Evolutionary conservation across 2,329 filamentous ascomycete species (phyloP).

Genomic region (Hymenoscyphus fraxineus): DNA sequence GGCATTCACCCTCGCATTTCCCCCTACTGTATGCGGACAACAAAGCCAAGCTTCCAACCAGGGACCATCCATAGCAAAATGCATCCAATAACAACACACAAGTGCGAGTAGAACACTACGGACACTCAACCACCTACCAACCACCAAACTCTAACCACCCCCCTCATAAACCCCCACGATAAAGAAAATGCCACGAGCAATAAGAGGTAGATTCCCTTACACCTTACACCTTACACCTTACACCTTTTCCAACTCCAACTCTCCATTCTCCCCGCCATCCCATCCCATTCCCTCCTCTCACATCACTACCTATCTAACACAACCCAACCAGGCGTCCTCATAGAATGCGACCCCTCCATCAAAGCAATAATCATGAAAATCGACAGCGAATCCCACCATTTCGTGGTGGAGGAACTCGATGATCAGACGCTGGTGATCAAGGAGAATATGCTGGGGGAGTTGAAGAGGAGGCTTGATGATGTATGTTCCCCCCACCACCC

Average conservation of each 20-base stretch:
- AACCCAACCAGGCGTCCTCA: constrained; percentile 58
- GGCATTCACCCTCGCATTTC: too few species aligned
- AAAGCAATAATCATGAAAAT: constrained; percentile 81
- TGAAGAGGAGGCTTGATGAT: constrained; percentile 67
- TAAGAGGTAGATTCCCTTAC: constrained; percentile 43
- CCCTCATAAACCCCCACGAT: background rate
- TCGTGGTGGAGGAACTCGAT: constrained; percentile 76
- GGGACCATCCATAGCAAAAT: too few species aligned
- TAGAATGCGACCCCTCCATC: constrained; percentile 82
- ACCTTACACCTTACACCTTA: too few species aligned
- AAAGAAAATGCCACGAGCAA: constrained; percentile 52
- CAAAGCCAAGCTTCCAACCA: too few species aligned
- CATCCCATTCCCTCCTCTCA: background rate
- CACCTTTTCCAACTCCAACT: background rate
- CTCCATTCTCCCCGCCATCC: too few species aligned
- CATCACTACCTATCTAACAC: background rate
- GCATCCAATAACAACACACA: too few species aligned
- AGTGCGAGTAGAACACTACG: too few species aligned
- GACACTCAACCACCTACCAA: background rate
- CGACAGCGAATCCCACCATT: constrained; percentile 65
- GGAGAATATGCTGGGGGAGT: constrained; percentile 63
- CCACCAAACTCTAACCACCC: background rate
- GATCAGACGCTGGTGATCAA: constrained; percentile 73
- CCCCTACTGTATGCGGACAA: too few species aligned
- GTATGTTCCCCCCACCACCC: constrained; percentile 40